phyloP scores from a whole-genome alignment of 805 yeast species.

The Suhomyces prunicola region DNA sequence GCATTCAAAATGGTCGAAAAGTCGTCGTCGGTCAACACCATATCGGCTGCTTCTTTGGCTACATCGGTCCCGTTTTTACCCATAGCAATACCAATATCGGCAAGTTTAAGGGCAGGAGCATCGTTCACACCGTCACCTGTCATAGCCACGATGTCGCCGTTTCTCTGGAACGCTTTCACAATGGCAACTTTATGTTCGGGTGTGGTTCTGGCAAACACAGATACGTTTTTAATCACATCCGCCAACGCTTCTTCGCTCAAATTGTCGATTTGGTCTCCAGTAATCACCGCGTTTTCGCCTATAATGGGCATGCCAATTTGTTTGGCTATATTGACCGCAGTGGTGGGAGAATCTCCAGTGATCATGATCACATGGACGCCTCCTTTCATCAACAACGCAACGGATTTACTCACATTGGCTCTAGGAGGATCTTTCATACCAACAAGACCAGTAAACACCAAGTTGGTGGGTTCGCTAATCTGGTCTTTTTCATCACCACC shows the following conservation, averaged over 20 bases:
- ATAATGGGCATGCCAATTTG: slow-evolving; percentile 85
- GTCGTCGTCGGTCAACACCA: slow-evolving; percentile 96
- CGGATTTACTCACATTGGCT: slow-evolving; percentile 73
- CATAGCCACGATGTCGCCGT: slow-evolving; percentile 97
- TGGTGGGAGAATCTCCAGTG: slow-evolving; percentile 89
- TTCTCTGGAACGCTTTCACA: slow-evolving; percentile 81
- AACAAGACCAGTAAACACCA: slow-evolving; percentile 78
- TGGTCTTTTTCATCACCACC: slow-evolving; percentile 26
- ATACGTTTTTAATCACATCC: slow-evolving; percentile 73
- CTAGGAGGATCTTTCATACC: slow-evolving; percentile 99
- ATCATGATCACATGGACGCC: slow-evolving; percentile 99
- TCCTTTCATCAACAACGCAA: slow-evolving; percentile 75
- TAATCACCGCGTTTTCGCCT: slow-evolving; percentile 66
- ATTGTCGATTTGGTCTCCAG: slow-evolving; percentile 78
- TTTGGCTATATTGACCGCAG: slow-evolving; percentile 80
- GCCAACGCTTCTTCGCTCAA: slow-evolving; percentile 72
- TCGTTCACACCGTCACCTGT: slow-evolving; percentile 99
- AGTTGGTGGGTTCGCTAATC: slow-evolving; percentile 47
- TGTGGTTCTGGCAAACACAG: slow-evolving; percentile 91
- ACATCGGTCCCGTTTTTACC: slow-evolving; percentile 95
- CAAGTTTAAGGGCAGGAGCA: slow-evolving; percentile 96
- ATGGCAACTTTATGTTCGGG: slow-evolving; percentile 92
- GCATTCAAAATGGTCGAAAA: slow-evolving; percentile 92
- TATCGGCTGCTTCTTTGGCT: slow-evolving; percentile 97
- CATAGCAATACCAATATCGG: slow-evolving; percentile 95